These are phyloP conservation scores for Dendrobium chrysotoxum DNA, from an alignment of 106 monocot genomes.

Conservation along the genomic window DNA sequence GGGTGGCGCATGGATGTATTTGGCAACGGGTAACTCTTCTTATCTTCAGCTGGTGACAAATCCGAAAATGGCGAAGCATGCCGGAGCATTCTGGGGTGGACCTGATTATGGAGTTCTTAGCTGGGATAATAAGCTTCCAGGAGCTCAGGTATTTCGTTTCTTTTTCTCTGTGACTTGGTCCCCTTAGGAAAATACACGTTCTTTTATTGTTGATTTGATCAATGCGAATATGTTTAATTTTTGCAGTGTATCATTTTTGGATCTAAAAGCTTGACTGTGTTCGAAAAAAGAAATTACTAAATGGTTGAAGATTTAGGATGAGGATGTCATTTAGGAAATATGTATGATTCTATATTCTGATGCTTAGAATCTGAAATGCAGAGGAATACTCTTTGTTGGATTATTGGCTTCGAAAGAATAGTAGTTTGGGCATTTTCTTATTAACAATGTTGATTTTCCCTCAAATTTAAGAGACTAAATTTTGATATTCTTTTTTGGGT, in stretches of 20 bases:
- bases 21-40: slow-evolving; percentile 69
- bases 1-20: slow-evolving; percentile 90
- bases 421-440: not conserved
- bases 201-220: not conserved
- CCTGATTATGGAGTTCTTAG: slow-evolving; percentile 83
- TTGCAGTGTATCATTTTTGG: not conserved
- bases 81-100: slow-evolving; percentile 91
- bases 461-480: not conserved
- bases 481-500: not conserved
- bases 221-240: not conserved
- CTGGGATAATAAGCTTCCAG: slow-evolving; percentile 93
- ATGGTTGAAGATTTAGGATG: not conserved
- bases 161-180: not conserved
- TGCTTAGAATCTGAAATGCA: not conserved
- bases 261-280: not conserved
- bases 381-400: not conserved
- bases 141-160: slow-evolving; percentile 60
- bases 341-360: not conserved
- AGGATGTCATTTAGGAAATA: too few relatives aligned
- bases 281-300: too few relatives aligned
- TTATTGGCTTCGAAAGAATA: not conserved
- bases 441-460: not conserved
- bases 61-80: slow-evolving; percentile 70
- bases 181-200: not conserved
- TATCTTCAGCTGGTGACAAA: slow-evolving; percentile 63